These are phyloP conservation scores for Colletotrichum magnum DNA, from an alignment of 2,329 filamentous ascomycete species.

Conservation along the genomic window DNA sequence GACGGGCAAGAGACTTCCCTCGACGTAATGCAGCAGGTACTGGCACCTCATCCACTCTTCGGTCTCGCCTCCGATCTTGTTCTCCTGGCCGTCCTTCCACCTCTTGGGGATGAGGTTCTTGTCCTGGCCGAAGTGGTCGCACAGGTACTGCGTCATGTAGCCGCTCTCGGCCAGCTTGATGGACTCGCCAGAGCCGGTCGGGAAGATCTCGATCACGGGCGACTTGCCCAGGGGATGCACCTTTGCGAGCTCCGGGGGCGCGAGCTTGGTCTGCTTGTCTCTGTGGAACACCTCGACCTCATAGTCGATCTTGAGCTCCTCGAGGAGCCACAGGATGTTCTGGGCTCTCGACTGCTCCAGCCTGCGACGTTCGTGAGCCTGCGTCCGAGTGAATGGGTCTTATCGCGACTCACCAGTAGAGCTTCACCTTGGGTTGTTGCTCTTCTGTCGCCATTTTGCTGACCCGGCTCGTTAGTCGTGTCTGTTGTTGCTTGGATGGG, in stretches of 20 bases:
- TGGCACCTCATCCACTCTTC: slow-evolving; percentile 72
- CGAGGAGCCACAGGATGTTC: slow-evolving; percentile 87
- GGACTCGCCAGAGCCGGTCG: slow-evolving; percentile 56
- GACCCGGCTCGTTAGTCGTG: neutral
- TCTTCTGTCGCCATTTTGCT: slow-evolving; percentile 40
- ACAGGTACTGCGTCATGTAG: slow-evolving; percentile 85
- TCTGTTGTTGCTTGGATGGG: neutral
- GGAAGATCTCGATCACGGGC: slow-evolving; percentile 79
- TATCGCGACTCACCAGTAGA: slow-evolving; percentile 70
- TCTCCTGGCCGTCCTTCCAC: slow-evolving; percentile 72
- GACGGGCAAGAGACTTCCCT: slow-evolving; percentile 85
- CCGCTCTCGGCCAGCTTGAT: slow-evolving; percentile 85
- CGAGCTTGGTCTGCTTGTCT: slow-evolving; percentile 71
- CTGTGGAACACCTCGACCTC: slow-evolving; percentile 86
- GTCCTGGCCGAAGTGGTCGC: slow-evolving; percentile 70
- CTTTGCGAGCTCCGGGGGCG: slow-evolving; percentile 81
- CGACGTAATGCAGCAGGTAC: slow-evolving; percentile 86
- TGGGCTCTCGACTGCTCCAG: slow-evolving; percentile 87
- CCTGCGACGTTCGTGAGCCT: slow-evolving; percentile 63
- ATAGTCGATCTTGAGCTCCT: slow-evolving; percentile 85
- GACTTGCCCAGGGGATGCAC: slow-evolving; percentile 91
- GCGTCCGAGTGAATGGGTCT: too few species aligned
- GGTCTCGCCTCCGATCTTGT: slow-evolving; percentile 71
- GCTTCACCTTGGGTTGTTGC: slow-evolving; percentile 68
- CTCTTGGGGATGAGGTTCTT: slow-evolving; percentile 64